These are phyloP conservation scores for Austroboletus olivaceoglutinosus DNA, from an alignment of 1,284 basidiomycete genomes.

Conservation along the genomic window DNA sequence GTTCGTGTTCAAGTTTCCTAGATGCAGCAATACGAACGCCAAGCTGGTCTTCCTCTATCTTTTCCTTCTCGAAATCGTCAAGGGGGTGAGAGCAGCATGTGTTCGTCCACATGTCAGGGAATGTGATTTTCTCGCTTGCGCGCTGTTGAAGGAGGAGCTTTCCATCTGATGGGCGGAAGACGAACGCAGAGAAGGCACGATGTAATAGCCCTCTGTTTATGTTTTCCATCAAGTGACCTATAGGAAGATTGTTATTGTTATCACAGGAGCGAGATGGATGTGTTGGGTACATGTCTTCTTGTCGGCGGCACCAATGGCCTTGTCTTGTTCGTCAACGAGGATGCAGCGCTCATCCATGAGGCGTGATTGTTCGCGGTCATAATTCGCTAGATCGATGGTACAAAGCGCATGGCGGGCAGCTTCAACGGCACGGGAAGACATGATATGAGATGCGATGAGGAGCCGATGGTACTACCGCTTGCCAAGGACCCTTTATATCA, in stretches of 20 bases:
- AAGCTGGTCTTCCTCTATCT: constrained; percentile 75
- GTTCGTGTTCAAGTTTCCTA: constrained; percentile 94
- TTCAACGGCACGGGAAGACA: constrained; percentile 59
- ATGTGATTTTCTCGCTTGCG: constrained; percentile 98
- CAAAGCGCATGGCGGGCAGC: constrained; percentile 51
- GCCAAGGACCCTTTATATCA: no score
- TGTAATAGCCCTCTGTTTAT: constrained; percentile 95
- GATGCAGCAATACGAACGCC: constrained; percentile 90
- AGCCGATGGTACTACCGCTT: neutral
- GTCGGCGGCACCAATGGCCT: constrained; percentile 85
- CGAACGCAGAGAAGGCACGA: constrained; percentile 96
- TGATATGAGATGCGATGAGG: constrained; percentile 25
- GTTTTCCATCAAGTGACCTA: constrained; percentile 95
- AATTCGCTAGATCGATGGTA: constrained; percentile 68
- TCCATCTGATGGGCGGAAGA: constrained; percentile 93
- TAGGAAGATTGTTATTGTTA: constrained; percentile 1
- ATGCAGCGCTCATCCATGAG: constrained; percentile 99
- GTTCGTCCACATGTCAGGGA: constrained; percentile 99
- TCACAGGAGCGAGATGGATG: neutral
- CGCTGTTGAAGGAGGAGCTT: constrained; percentile 95
- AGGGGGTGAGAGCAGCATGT: constrained; percentile 99
- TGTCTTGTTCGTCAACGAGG: constrained; percentile 88
- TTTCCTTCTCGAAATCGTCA: constrained; percentile 84
- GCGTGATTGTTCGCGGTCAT: constrained; percentile 79
- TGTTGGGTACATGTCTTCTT: constrained; percentile 90